phyloP scores from a whole-genome alignment of 345 rosid species.

The Eucalyptus erythrocorys region DNA sequence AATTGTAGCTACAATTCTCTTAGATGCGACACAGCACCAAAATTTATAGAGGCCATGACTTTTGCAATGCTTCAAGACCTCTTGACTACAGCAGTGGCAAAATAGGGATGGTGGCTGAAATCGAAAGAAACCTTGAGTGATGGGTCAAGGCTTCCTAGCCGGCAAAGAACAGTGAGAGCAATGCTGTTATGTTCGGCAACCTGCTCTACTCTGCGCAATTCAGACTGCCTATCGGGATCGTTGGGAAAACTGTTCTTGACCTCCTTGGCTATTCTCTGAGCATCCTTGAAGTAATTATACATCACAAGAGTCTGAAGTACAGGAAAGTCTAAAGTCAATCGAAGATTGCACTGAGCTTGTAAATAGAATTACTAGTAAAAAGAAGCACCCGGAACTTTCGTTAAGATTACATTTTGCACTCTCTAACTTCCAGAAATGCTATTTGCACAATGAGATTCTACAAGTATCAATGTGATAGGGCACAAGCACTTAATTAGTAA shows the following conservation, averaged over 20 bases:
- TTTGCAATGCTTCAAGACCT: constrained; percentile 40
- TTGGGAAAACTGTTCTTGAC: constrained; percentile 56
- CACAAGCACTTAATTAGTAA: background rate
- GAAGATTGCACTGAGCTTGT: background rate
- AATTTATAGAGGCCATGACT: constrained; percentile 12
- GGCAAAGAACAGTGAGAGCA: constrained; percentile 57
- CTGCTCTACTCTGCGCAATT: constrained; percentile 65
- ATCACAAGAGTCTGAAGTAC: constrained; percentile 33
- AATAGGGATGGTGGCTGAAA: constrained; percentile 78
- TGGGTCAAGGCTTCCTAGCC: constrained; percentile 40
- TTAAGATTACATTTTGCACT: background rate
- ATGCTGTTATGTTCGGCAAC: constrained; percentile 89
- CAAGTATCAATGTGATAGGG: background rate
- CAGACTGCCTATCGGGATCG: constrained; percentile 65
- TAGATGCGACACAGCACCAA: constrained; percentile 2
- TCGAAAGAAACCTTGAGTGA: constrained; percentile 89
- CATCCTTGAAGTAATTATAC: constrained; percentile 83
- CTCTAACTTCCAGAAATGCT: background rate
- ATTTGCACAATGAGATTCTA: background rate
- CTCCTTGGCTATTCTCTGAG: constrained; percentile 77
- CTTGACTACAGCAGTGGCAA: constrained; percentile 79
- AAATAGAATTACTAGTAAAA: background rate
- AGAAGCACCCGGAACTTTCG: background rate
- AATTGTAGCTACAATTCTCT: background rate
- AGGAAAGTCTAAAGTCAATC: background rate